Evolutionary conservation across 352 stramenopile species (phyloP), one percentile per base, ranked within the genome.

Genomic region (Achlya hypogyna): DNA sequence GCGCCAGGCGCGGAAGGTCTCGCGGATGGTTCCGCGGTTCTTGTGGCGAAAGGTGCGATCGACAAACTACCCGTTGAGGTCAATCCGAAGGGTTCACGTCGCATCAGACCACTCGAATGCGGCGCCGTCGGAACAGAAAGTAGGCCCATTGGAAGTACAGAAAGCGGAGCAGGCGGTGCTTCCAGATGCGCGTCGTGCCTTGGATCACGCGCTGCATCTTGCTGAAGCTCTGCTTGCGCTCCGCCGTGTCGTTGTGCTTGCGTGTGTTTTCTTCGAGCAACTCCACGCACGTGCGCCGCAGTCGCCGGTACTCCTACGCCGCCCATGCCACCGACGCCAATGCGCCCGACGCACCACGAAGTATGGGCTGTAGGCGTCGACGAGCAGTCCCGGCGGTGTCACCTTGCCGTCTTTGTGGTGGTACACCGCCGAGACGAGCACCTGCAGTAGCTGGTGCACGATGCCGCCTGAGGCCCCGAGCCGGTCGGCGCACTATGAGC

Each of bases 1-100:
- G 0, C 82, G 75, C 84, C 84, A 93, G 1, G 84, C 75, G 6
- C 79, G 81, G 53, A 93, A 93, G 45, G 84, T 71, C 22, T 79
- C 67, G 40, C 72, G 85, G 38, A 89, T 27, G 45, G 78, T 88
- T 27, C 74, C 75, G 66, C 78, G 80, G 18, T 77, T 74, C 27
- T 74, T 73, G 3, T 75, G 76, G 20, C 76, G 81, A 64, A 90
- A 90, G 8, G 78, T 73, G 34, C 74, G 69, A 27, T 79, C 82
- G 67, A 90, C 89, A 38, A 92, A 78, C 73, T 86, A 58, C 1
- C 20, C 40, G 14, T 4, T 38, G 12, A 53, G 16, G 9, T 54
- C 14, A 62, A 38, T n/a, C 16, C 53, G 53, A 6, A 29, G 45
- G 53, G 20, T 28, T 22, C 22, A 66, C 16, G 22, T 51, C 18